phyloP scores from a whole-genome alignment of 2,329 filamentous ascomycete species.

The Trichocomaceae sp. region DNA sequence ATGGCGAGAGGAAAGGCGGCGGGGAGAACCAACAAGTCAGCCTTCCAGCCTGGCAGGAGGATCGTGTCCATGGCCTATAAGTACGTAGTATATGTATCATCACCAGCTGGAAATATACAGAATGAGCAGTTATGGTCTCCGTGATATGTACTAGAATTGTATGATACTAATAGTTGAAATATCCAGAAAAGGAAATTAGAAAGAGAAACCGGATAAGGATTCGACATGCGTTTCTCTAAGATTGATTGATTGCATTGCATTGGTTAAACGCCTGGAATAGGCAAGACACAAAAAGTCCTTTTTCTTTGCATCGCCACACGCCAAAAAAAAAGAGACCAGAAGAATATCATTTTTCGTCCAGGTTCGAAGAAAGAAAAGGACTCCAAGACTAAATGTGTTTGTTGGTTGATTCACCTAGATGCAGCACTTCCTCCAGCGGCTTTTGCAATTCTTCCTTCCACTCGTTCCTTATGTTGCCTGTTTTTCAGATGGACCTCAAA shows the following conservation, averaged over 20 bases:
- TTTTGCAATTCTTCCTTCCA: conserved; percentile 46
- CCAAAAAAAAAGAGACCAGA: not conserved
- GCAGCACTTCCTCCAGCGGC: not conserved
- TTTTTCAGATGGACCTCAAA: conserved; percentile 93
- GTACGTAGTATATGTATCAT: too few species aligned
- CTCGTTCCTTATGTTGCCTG: conserved; percentile 66
- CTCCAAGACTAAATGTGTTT: not conserved
- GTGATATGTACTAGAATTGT: not conserved
- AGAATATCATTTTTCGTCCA: not conserved
- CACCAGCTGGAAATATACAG: too few species aligned
- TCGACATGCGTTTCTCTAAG: too few species aligned
- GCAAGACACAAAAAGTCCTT: too few species aligned
- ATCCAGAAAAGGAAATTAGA: not conserved
- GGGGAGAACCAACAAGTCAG: too few species aligned
- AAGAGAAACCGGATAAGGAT: not conserved
- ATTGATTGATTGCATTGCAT: too few species aligned
- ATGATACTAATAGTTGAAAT: not conserved
- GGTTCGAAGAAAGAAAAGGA: not conserved
- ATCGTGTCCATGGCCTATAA: too few species aligned
- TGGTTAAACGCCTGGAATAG: too few species aligned
- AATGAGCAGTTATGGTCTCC: too few species aligned
- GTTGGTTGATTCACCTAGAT: conserved; percentile 5
- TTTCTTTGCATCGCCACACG: too few species aligned
- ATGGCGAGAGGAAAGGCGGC: too few species aligned
- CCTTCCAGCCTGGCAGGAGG: too few species aligned